phyloP scores from a whole-genome alignment of 805 yeast species.

The Lipomyces starkeyi region DNA sequence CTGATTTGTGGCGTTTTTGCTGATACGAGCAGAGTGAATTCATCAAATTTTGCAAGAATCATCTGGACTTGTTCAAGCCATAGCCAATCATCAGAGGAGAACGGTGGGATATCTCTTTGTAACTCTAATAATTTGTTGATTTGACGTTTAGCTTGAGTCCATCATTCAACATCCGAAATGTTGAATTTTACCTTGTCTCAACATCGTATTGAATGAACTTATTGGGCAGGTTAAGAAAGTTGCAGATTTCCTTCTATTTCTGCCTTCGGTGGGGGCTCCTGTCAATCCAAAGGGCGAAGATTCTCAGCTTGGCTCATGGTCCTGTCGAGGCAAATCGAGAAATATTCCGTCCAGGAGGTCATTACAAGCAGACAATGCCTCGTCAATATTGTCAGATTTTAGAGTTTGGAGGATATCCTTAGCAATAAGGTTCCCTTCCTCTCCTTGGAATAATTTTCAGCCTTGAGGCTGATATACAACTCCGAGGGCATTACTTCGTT shows the following conservation, averaged over 20 bases:
- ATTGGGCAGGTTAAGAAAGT: background rate
- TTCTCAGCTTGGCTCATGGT: conserved; percentile 5
- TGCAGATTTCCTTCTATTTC: conserved; percentile 6
- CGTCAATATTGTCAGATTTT: conserved; percentile 8
- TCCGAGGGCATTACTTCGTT: too few relatives aligned
- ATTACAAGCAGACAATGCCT: conserved; percentile 7
- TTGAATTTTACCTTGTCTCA: conserved; percentile 16
- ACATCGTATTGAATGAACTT: conserved; percentile 8
- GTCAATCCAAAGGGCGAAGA: conserved; percentile 15
- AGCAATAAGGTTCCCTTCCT: conserved; percentile 5
- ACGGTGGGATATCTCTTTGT: conserved; percentile 1
- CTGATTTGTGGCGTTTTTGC: too few relatives aligned
- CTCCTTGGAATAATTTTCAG: too few relatives aligned
- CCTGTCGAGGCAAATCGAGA: conserved; percentile 3
- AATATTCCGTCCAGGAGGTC: conserved; percentile 4
- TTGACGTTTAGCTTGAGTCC: conserved; percentile 4
- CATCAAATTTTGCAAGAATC: too few relatives aligned
- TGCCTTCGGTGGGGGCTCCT: conserved; percentile 13
- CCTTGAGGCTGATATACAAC: too few relatives aligned
- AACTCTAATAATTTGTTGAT: conserved; percentile 5
- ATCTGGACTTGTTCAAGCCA: conserved; percentile 9
- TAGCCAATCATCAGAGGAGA: conserved; percentile 6
- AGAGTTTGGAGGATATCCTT: background rate
- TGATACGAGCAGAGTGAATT: too few relatives aligned
- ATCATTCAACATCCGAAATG: conserved; percentile 5